These are phyloP conservation scores for Acanthamoeba healyi DNA, from an alignment of 208 protist species.

Conservation along the genomic window DNA sequence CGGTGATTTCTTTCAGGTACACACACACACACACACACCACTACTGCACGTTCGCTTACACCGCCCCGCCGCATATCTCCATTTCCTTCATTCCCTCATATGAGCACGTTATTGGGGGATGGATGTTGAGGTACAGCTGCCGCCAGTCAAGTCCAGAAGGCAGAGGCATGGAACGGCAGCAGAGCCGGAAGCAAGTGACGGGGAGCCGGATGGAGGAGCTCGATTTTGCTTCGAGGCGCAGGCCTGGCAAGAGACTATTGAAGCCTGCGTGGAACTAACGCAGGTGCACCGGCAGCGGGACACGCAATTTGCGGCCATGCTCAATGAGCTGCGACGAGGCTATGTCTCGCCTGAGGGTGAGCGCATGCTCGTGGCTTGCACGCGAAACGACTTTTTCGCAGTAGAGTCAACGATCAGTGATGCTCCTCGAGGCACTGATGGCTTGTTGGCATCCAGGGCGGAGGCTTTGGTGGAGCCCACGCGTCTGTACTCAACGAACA, in stretches of 20 bases:
- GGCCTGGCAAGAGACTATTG: conserved; percentile 10
- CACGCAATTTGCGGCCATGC: neutral
- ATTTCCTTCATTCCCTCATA: no score
- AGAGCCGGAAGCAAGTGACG: neutral
- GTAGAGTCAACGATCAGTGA: no score
- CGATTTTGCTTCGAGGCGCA: conserved; percentile 50
- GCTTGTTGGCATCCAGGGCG: neutral
- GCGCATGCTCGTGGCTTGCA: neutral
- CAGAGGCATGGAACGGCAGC: neutral
- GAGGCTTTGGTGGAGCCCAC: neutral
- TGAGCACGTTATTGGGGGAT: no score
- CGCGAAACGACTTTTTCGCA: neutral
- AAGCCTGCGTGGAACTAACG: conserved; percentile 23
- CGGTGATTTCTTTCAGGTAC: conserved; percentile 83
- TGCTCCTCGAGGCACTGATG: no score
- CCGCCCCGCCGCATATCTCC: no score
- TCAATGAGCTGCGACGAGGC: conserved; percentile 34
- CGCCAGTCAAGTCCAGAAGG: neutral
- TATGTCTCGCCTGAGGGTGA: neutral
- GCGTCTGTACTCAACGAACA: conserved; percentile 68
- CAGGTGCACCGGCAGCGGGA: conserved; percentile 51
- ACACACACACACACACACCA: neutral
- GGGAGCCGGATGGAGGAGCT: no score
- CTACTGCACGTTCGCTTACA: no score
- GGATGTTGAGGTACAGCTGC: conserved; percentile 5